These are phyloP conservation scores for Pleurotus sapidus DNA, from an alignment of 768 basidiomycete genomes.

Conservation along the genomic window DNA sequence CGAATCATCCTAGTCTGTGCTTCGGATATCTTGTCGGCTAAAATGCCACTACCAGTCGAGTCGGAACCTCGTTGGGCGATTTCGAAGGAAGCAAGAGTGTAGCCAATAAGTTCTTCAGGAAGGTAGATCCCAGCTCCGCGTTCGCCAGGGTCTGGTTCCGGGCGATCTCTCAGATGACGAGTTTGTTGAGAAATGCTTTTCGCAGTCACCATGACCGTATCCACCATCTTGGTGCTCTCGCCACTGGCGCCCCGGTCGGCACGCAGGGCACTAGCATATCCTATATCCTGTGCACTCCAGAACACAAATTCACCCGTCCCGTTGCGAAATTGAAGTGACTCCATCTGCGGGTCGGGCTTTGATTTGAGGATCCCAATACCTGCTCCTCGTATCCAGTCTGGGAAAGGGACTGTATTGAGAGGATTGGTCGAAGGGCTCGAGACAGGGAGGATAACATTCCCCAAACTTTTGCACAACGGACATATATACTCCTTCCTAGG, in stretches of 20 bases:
- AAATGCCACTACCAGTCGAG: conserved; percentile 35
- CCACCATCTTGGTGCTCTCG: conserved; percentile 78
- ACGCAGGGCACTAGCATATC: conserved; percentile 56
- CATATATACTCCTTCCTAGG: conserved; percentile 93
- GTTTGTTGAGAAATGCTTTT: conserved; percentile 84
- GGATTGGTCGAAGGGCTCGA: conserved; percentile 44
- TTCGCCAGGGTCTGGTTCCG: conserved; percentile 68
- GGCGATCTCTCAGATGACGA: conserved; percentile 74
- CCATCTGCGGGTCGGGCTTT: conserved; percentile 68
- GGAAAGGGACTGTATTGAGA: conserved; percentile 61
- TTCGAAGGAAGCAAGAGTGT: conserved; percentile 83
- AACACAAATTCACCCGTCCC: conserved; percentile 89
- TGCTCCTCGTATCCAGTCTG: conserved; percentile 88
- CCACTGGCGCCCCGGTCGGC: conserved; percentile 49
- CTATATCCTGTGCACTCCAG: conserved; percentile 81
- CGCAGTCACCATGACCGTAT: conserved; percentile 77
- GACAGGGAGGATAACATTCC: conserved; percentile 91
- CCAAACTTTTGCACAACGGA: conserved; percentile 94
- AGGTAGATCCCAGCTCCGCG: conserved; percentile 86
- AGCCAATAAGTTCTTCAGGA: conserved; percentile 88
- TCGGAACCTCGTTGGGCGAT: conserved; percentile 72
- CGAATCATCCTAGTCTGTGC: conserved; percentile 75
- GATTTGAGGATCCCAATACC: conserved; percentile 88
- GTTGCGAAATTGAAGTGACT: conserved; percentile 70
- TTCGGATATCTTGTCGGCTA: conserved; percentile 79